These are phyloP conservation scores for Mrakia gelida DNA, from an alignment of 768 basidiomycete species.

Conservation along the genomic window DNA sequence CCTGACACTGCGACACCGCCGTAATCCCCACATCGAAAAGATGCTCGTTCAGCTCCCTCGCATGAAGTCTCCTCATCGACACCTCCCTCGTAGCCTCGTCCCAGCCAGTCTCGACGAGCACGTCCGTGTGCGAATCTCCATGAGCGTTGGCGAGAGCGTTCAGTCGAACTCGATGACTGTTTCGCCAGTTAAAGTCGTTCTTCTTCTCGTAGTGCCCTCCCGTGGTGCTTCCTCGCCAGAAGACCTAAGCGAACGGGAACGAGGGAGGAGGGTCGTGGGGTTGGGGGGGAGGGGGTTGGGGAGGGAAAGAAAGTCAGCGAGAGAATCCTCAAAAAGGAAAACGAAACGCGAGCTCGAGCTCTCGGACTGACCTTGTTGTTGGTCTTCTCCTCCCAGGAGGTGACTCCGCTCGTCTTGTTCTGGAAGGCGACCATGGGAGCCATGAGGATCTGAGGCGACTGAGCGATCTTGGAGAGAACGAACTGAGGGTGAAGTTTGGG, in stretches of 20 bases:
- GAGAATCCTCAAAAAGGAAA: not conserved
- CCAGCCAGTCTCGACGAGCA: too few relatives aligned
- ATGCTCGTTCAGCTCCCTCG: conserved; percentile 1
- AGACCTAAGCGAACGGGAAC: not conserved
- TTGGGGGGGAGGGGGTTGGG: too few relatives aligned
- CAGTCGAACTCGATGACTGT: conserved; percentile 11
- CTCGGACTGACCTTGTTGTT: not conserved
- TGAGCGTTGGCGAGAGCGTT: conserved; percentile 8
- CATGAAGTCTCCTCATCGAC: not conserved
- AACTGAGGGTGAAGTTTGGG: not conserved
- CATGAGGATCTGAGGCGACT: not conserved
- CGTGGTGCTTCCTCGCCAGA: conserved; percentile 25
- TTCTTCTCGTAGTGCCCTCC: not conserved
- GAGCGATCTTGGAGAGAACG: not conserved
- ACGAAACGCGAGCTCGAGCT: too few relatives aligned
- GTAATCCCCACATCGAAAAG: conserved; percentile 23
- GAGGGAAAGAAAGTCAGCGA: too few relatives aligned
- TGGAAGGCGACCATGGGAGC: conserved; percentile 1
- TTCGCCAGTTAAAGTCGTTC: conserved; percentile 8
- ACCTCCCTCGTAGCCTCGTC: too few relatives aligned
- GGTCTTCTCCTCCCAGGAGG: not conserved
- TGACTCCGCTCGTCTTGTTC: not conserved
- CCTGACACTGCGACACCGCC: conserved; percentile 6
- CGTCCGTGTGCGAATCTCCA: too few relatives aligned
- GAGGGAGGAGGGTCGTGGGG: too few relatives aligned